A percentile compares a stretch with the other conserved stretches of the same genome.
Conservation (phyloP, 2,329 filamentous ascomycete genomes). For the Ophiostoma perfectum region DNA sequence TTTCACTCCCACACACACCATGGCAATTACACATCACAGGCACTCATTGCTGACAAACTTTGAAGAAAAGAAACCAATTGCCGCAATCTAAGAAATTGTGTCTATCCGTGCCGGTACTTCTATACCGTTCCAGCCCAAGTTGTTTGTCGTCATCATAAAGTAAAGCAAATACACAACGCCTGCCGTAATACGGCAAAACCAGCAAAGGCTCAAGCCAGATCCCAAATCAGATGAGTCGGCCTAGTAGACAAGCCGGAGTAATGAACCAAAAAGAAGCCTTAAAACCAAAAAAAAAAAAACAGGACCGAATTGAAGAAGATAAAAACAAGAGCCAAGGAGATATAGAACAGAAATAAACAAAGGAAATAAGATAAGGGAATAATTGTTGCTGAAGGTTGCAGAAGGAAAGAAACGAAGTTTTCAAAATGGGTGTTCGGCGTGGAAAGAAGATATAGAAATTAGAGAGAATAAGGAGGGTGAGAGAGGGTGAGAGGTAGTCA, state of each 20-base stretch:
- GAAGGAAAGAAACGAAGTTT: background rate
- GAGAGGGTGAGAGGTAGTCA: background rate
- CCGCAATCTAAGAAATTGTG: background rate
- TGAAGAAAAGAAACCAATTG: background rate
- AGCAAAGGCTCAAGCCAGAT: background rate
- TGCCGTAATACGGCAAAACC: background rate
- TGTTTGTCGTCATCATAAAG: constrained; percentile 8
- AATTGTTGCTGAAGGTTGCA: background rate
- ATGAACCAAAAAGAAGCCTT: background rate
- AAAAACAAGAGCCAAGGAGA: background rate
- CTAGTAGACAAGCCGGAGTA: background rate
- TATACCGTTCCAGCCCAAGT: background rate
- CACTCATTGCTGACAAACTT: too few species aligned
- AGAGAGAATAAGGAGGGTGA: background rate
- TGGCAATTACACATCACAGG: too few species aligned
- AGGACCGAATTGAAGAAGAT: background rate
- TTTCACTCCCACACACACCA: background rate
- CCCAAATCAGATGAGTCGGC: background rate
- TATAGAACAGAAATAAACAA: background rate
- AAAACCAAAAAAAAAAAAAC: background rate
- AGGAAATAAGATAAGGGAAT: background rate
- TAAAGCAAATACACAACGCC: background rate
- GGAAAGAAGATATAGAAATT: background rate
- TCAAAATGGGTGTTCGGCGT: too few species aligned
- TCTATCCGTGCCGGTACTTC: background rate